phyloP scores from a whole-genome alignment of 208 protist genomes.

The Crithidia bombi region DNA sequence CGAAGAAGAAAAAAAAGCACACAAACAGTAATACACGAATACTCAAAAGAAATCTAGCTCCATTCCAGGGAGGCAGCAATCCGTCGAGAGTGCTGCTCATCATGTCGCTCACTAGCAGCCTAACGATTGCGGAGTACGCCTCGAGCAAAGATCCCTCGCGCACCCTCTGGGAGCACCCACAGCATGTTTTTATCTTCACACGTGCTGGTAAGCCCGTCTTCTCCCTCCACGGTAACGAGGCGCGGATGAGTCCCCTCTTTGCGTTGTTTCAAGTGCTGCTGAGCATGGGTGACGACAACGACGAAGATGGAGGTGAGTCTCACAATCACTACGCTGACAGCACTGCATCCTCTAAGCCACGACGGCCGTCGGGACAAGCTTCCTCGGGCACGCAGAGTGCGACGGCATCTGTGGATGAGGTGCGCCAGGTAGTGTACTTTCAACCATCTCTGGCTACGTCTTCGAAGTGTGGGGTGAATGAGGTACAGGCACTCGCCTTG shows the following conservation, averaged over 20 bases:
- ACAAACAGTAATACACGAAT: background rate
- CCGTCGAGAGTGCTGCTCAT: no score
- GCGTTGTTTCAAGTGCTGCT: conserved; percentile 77
- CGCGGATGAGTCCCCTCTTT: conserved; percentile 60
- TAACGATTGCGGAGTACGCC: background rate
- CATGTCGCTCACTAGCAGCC: conserved; percentile 9
- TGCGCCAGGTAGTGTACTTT: conserved; percentile 28
- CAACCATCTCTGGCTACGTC: background rate
- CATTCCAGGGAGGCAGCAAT: no score
- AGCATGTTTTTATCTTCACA: conserved; percentile 89
- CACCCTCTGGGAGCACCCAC: conserved; percentile 44
- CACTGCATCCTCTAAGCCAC: background rate
- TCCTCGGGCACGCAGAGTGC: background rate
- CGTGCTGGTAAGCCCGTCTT: conserved; percentile 89
- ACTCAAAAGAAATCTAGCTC: no score
- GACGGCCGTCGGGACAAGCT: background rate
- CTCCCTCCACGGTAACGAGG: conserved; percentile 64
- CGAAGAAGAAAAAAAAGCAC: no score
- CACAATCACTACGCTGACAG: background rate
- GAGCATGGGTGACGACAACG: conserved; percentile 30
- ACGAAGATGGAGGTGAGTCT: background rate
- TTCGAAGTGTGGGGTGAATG: background rate
- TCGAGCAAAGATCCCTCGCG: background rate
- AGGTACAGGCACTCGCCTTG: conserved; percentile 37
- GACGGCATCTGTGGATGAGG: background rate